These are phyloP conservation scores for Porcisia hertigi DNA, from an alignment of 208 protist genomes.

Conservation along the genomic window DNA sequence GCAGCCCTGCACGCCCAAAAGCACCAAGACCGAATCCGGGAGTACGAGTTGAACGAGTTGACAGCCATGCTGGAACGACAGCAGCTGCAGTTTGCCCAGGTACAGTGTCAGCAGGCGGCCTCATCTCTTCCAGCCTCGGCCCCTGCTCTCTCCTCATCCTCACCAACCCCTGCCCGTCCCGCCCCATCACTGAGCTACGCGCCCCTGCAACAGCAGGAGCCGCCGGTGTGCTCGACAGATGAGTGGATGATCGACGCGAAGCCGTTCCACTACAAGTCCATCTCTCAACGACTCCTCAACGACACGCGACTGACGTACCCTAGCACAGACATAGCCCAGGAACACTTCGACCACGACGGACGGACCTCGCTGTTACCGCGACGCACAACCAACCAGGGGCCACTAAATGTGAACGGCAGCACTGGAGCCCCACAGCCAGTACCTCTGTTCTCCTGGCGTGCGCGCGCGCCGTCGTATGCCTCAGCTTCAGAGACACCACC, in stretches of 20 bases:
- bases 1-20: constrained; percentile 57
- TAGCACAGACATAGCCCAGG: neutral
- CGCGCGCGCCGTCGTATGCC: neutral
- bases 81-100: constrained; percentile 26
- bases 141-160: neutral
- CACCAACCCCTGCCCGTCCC: neutral
- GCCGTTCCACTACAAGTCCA: constrained; percentile 8
- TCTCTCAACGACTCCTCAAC: constrained; percentile 6
- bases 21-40: constrained; percentile 55
- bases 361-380: neutral
- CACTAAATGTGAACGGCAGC: neutral
- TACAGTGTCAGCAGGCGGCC: neutral
- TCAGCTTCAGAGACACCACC: neutral
- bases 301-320: neutral
- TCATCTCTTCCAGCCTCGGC: neutral
- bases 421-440: neutral
- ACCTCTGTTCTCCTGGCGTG: neutral
- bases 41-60: constrained; percentile 59
- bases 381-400: neutral
- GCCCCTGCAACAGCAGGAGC: neutral
- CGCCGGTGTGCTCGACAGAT: neutral
- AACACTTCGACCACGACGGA: neutral
- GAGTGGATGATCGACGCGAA: neutral
- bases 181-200: neutral
- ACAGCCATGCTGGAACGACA: constrained; percentile 59